Evolutionary conservation across 345 rosid species (phyloP), one percentile per base, ranked within the genome.

Genomic region (Carallia pectinifolia): DNA sequence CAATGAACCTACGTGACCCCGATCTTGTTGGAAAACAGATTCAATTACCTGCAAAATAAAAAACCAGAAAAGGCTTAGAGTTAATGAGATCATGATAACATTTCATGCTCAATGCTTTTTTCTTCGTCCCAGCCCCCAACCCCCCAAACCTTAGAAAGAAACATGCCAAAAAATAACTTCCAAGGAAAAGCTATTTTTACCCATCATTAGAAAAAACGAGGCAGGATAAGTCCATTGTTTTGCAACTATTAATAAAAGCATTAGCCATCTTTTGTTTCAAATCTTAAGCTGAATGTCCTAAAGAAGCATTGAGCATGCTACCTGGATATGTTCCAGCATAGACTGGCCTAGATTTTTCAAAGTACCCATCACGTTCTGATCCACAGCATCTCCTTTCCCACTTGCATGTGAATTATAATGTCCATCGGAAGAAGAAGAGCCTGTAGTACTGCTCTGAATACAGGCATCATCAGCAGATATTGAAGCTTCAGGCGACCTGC

Each of bases 251-350:
- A 12, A 12, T 16, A 44, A 3, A 12, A 44, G 50, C 16, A 10
- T 44, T 44, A 44, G 16, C 50, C 50, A 12, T 44, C 48, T 12
- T 44, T 44, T 44, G 50, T 44, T 44, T 44, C 50, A 44, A 12
- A 44, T 44, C 50, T 44, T 44, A 44, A 3, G 50, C 60, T 56
- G 33, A 7, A 27, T 2, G 15, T 23, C 31, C 33, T 56, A 55
- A 2, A 55, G 29, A 56, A 56, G 31, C 33, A 56, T 8, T 27
- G 33, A 30, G 31, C 30, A 30, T 27, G 27, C 31, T 82, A 95
- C 99, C 99, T 95, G 99, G 82, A 95, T 87, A 67, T 92, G 97
- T 71, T 92, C 99, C 8, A 92, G 87, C 97, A 95, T 95, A 52
- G 97, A 83, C 52, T 88, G 90, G 34, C 97, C 99, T 38, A 95